Evolutionary conservation across 2,329 filamentous ascomycete genomes (phyloP), one percentile per base, ranked within the genome.

Genomic region (Verticillium nonalfalfae): DNA sequence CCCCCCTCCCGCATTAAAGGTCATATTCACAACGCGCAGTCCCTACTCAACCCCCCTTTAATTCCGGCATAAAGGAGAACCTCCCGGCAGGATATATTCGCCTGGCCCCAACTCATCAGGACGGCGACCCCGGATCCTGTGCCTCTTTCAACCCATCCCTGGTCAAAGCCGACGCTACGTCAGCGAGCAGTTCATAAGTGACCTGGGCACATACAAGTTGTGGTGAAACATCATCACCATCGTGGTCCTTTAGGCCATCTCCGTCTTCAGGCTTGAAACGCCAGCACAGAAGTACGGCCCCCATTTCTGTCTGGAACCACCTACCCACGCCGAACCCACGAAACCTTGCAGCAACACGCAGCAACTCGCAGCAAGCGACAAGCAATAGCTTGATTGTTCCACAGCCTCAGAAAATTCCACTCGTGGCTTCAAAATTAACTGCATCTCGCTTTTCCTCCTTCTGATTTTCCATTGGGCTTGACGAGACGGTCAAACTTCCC

Each of bases 21-120:
- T 18, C 45, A 52, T 9, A n/a, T 11, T 18, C 9, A 52, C 45
- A 18, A 52, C 18, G 26, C 45, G 11, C 45, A 52, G 45, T 21
- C 6, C 45, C 45, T 9, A 52, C 45, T 52, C 45, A 11, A 52
- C 18, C 45, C 40, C 57, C 14, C 31, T 31, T 36, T 34, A 33
- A 7, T 21, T n/a, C 34, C 21, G 55, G 57, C 57, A 58, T 58
- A 58, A 58, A 58, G 57, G 57, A 58, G 57, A 45, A 52, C 21
- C 45, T 52, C 45, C 45, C 45, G 45, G 18, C 45, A 52, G 45
- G n/a, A 52, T 52, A 52, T 52, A 52, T 52, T 52, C 21, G 45
- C 21, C 18, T 52, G 45, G 45, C 7, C 18, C 45, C n/a, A 21
- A 52, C n/a, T 52, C 26, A 52, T 11, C 18, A 21, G 45, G 18